phyloP scores from a whole-genome alignment of 345 rosid species.

The Acer saccharum region DNA sequence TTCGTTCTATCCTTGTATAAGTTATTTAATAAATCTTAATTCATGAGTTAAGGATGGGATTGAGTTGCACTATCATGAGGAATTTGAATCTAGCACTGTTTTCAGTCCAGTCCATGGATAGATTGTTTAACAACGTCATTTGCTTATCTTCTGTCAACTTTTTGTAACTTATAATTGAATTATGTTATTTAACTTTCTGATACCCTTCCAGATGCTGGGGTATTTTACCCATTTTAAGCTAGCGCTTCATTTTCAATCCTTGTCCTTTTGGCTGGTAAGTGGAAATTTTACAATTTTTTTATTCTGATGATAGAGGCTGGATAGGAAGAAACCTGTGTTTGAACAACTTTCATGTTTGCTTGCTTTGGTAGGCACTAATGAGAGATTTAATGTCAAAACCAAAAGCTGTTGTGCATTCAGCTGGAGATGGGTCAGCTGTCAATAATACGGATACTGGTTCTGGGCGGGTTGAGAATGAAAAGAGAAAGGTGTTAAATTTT shows the following conservation, averaged over 20 bases:
- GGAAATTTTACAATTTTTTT: constrained; percentile 11
- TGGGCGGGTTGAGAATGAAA: constrained; percentile 59
- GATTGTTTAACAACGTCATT: constrained; percentile 9
- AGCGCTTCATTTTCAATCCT: constrained; percentile 75
- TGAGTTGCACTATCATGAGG: background rate
- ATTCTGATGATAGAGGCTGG: constrained; percentile 8
- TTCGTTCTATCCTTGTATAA: too few species aligned
- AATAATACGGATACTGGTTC: constrained; percentile 42
- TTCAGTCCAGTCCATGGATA: background rate
- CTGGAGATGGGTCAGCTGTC: constrained; percentile 53
- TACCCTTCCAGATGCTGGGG: constrained; percentile 75
- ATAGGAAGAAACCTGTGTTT: constrained; percentile 5
- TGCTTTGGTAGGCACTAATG: constrained; percentile 62
- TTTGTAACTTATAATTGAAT: constrained; percentile 2
- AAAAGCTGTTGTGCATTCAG: constrained; percentile 45
- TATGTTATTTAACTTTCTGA: constrained; percentile 17
- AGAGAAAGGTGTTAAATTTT: constrained; percentile 58
- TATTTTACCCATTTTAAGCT: constrained; percentile 84
- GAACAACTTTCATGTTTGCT: constrained; percentile 17
- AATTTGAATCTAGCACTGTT: background rate
- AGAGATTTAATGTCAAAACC: constrained; percentile 78
- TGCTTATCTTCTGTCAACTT: constrained; percentile 14
- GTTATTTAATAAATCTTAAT: too few species aligned
- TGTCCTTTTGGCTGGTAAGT: constrained; percentile 88
- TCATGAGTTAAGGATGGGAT: background rate